Conservation (phyloP, 75 land plant species). For the Azolla pinnata region DNA sequence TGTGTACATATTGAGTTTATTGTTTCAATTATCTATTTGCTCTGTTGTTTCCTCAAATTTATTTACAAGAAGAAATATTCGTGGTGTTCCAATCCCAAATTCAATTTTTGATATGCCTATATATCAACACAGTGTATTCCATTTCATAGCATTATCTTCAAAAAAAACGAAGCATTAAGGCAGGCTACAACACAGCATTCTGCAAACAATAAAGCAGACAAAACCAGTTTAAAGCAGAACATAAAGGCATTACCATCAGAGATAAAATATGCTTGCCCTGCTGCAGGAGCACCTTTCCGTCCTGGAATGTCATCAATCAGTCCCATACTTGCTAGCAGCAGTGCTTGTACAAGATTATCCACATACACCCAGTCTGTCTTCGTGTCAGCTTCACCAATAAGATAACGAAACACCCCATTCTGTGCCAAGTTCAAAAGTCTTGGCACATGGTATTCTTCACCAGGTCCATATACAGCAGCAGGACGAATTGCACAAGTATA, state of each 20-base stretch:
- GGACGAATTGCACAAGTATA: constrained; percentile 89
- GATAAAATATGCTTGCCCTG: constrained; percentile 86
- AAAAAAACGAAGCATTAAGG: no score
- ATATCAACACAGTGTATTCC: no score
- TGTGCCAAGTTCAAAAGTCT: constrained; percentile 60
- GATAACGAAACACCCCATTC: constrained; percentile 48
- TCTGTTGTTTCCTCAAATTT: not conserved
- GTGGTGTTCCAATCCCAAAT: not conserved
- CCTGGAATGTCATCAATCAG: constrained; percentile 75
- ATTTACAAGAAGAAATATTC: not conserved
- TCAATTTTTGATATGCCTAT: no score
- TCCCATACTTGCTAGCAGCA: constrained; percentile 89
- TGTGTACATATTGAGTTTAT: not conserved
- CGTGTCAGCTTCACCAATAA: constrained; percentile 46
- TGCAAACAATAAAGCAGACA: not conserved
- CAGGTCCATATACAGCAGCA: constrained; percentile 85
- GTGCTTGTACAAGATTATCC: constrained; percentile 79
- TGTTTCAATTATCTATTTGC: not conserved
- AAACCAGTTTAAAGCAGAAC: not conserved
- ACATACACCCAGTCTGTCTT: constrained; percentile 80
- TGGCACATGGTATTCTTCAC: constrained; percentile 74
- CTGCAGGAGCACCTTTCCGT: constrained; percentile 52
- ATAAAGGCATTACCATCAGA: constrained; percentile 58
- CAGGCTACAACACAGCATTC: no score
- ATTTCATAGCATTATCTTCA: no score